Conservation (phyloP, 1,139 yeast species). For the Yamadazyma aaseri region DNA sequence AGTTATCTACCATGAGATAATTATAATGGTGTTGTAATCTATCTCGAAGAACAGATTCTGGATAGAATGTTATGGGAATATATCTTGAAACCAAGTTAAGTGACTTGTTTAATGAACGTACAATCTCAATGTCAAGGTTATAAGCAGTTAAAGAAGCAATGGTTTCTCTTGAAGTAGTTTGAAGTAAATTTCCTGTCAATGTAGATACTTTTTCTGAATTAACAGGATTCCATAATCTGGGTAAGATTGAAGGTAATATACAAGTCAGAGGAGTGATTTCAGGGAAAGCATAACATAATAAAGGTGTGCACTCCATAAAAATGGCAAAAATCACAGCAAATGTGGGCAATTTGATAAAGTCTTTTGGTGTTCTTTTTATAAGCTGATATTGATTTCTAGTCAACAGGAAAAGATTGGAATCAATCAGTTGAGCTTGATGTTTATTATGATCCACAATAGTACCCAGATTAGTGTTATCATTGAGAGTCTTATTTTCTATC, state of each 20-base stretch:
- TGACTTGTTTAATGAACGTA: conserved; percentile 29
- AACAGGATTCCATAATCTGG: conserved; percentile 31
- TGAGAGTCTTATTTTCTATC: conserved; percentile 23
- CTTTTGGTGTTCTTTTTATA: conserved; percentile 56
- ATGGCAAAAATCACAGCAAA: conserved; percentile 58
- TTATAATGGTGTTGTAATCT: conserved; percentile 39
- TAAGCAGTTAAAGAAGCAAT: conserved; percentile 42
- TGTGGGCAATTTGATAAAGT: conserved; percentile 58
- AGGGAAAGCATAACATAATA: conserved; percentile 58
- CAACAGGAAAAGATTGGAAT: conserved; percentile 31
- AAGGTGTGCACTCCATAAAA: conserved; percentile 64
- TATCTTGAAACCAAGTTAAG: conserved; percentile 41
- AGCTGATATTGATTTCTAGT: conserved; percentile 54
- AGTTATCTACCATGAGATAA: conserved; percentile 52
- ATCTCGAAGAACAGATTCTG: conserved; percentile 37
- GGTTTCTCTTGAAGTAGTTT: conserved; percentile 14
- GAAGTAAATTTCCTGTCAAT: conserved; percentile 8
- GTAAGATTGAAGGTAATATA: conserved; percentile 51
- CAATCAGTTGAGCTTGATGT: conserved; percentile 6
- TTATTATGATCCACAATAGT: conserved; percentile 15
- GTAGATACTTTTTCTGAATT: conserved; percentile 9
- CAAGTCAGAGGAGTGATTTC: conserved; percentile 71
- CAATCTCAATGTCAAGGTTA: conserved; percentile 37
- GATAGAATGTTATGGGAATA: conserved; percentile 36
- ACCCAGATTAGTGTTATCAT: conserved; percentile 18